These are phyloP conservation scores for Musa troglodytarum DNA, from an alignment of 176 grass and related monocot genomes.

Conservation along the genomic window DNA sequence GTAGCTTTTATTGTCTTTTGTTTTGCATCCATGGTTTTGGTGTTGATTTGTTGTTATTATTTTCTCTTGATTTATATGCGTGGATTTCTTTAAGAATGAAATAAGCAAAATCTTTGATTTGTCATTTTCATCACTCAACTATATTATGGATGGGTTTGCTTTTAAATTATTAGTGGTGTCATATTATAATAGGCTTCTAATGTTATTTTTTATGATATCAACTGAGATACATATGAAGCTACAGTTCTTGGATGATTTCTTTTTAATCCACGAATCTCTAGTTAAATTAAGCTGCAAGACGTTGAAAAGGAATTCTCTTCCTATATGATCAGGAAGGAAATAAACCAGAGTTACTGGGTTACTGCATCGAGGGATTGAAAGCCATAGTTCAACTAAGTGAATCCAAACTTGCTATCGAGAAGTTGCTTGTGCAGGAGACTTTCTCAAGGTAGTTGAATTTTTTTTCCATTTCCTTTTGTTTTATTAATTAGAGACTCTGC, in stretches of 20 bases:
- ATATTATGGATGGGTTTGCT: no score
- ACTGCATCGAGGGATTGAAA: neutral
- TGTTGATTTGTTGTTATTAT: neutral
- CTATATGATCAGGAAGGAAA: conserved; percentile 1
- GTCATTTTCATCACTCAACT: no score
- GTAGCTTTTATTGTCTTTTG: neutral
- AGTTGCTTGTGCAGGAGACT: conserved; percentile 73
- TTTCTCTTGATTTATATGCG: no score
- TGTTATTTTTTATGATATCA: no score
- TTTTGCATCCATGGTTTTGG: neutral
- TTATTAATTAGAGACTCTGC: neutral
- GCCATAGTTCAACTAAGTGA: conserved; percentile 42
- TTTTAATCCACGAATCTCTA: no score
- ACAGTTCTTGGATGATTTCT: no score
- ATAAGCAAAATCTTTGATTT: no score
- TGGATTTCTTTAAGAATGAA: no score
- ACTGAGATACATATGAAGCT: no score
- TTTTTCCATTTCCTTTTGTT: neutral
- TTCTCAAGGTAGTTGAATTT: conserved; percentile 61
- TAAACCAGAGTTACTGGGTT: neutral
- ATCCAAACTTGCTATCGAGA: conserved; percentile 61
- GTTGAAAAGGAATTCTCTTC: neutral
- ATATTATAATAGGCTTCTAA: no score
- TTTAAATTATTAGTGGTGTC: no score
- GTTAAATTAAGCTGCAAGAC: no score